Evolutionary conservation across 2,329 filamentous ascomycete species (phyloP).

Genomic region (Hortaea werneckii): DNA sequence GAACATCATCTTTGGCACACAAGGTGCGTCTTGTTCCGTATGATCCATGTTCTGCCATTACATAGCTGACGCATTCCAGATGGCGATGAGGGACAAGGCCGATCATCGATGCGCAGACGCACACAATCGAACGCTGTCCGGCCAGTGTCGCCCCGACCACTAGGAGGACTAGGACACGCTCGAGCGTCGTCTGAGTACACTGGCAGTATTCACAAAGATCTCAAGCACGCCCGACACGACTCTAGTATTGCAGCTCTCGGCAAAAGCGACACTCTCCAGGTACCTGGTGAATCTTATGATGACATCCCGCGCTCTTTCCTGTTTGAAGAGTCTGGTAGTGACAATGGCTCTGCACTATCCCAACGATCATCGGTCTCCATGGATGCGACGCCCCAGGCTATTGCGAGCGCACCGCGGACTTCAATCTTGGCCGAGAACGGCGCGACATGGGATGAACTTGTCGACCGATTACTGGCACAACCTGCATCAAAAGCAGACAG

Average conservation of each 20-base stretch:
- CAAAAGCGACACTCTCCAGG: constrained; percentile 18
- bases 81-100: too few relatives aligned
- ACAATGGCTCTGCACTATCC: constrained; percentile 48
- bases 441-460: constrained; percentile 45
- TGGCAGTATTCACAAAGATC: constrained; percentile 17
- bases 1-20: constrained; percentile 53
- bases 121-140: constrained; percentile 37
- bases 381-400: constrained; percentile 31
- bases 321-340: constrained; percentile 57
- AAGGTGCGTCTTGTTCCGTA: constrained; percentile 52
- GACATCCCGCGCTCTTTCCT: constrained; percentile 47
- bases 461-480: constrained; percentile 75
- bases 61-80: constrained; percentile 13
- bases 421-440: constrained; percentile 42
- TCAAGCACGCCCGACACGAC: constrained; percentile 22
- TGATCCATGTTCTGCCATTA: too few relatives aligned
- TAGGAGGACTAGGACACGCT: constrained; percentile 30
- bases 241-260: constrained; percentile 20
- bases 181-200: constrained; percentile 40
- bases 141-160: constrained; percentile 29
- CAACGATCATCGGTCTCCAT: constrained; percentile 59
- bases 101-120: constrained; percentile 28
- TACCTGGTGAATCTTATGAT: constrained; percentile 27
- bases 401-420: constrained; percentile 8
- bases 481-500: constrained; percentile 78